Conservation (phyloP, 192 early-diverging fungal genomes). For the Linnemannia hyalina region DNA sequence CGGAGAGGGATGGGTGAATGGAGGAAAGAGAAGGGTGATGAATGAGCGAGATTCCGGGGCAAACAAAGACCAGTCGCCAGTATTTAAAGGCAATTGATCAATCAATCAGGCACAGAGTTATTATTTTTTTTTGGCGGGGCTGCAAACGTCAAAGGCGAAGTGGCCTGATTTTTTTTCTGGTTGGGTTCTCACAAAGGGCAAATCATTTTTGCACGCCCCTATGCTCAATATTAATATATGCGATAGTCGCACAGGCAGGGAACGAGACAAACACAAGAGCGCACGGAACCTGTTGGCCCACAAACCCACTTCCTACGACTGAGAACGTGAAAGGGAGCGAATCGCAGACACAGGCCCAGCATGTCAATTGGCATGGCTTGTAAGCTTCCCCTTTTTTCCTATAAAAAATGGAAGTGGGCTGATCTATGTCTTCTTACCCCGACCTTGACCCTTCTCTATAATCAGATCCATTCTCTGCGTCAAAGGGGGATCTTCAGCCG, state of each 20-base stretch:
- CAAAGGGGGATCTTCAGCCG: slow-evolving; percentile 13
- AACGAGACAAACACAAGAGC: neutral
- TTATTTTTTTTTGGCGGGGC: neutral
- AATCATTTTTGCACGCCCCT: neutral
- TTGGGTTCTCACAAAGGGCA: slow-evolving; percentile 2
- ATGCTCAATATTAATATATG: neutral
- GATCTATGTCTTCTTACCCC: neutral
- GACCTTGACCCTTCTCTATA: neutral
- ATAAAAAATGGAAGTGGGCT: slow-evolving; percentile 18
- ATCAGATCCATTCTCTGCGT: neutral
- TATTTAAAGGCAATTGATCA: neutral
- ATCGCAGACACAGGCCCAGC: neutral
- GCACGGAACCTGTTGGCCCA: slow-evolving; percentile 19
- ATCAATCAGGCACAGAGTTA: neutral
- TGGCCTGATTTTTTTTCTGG: slow-evolving; percentile 50
- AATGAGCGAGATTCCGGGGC: neutral
- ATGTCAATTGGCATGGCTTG: no score
- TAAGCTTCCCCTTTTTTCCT: no score
- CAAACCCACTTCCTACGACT: neutral
- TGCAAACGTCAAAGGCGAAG: slow-evolving; percentile 2
- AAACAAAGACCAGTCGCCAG: neutral
- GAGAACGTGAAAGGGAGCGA: neutral
- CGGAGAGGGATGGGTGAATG: neutral
- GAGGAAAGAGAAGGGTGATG: neutral
- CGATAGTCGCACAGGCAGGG: neutral